Evolutionary conservation across 2,329 filamentous ascomycete genomes (phyloP), one percentile per base, ranked within the genome.

Genomic region (Exutisphaerella laricina): DNA sequence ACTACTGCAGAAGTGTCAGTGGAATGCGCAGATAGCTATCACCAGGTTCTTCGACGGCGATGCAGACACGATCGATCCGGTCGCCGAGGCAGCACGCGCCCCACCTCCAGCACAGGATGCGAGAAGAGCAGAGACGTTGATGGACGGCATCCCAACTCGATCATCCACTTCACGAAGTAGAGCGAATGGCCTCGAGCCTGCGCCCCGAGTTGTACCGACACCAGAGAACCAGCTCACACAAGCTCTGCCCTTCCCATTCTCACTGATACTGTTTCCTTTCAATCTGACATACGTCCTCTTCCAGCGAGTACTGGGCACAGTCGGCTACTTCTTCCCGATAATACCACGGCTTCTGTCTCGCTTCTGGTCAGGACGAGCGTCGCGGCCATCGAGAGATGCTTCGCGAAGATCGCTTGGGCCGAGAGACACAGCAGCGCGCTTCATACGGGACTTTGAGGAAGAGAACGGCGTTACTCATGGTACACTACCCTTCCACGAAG

Each of bases 1-100:
- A 1, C 66, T 98, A 4, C 73, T 98, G 2, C 78, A 83, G 54
- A 75, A 88, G 49, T 95, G 88, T 43, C 84, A 97, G 72, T 98
- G 92, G 92, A 98, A 97, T 61, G 85, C 95, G 0, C 61, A 96
- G 83, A 95, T 97, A 58, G 90, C 92, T 45, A 90, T 98, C 51
- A 80, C 92, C 53, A 94, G 94, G 62, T 97, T 97, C 77, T 98
- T 96, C 64, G 92, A 98, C 59, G 92, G 92, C 55, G 92, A 97
- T 68, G 84, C 84, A 3, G 92, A 97, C 66, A 84, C 83, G 4
- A 78, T 88, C 36, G 87, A 94, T 62, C 84, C 80, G 9, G 71
- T 90, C 13, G 84, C 85, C 45, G 87, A 92, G 68, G 85, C 85
- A 45, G 75, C 82, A 38, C 73, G 82, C 47, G 69, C 75, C n/a